These are phyloP conservation scores for Peltaster fructicola DNA, from an alignment of 2,329 filamentous ascomycete species.

Conservation along the genomic window DNA sequence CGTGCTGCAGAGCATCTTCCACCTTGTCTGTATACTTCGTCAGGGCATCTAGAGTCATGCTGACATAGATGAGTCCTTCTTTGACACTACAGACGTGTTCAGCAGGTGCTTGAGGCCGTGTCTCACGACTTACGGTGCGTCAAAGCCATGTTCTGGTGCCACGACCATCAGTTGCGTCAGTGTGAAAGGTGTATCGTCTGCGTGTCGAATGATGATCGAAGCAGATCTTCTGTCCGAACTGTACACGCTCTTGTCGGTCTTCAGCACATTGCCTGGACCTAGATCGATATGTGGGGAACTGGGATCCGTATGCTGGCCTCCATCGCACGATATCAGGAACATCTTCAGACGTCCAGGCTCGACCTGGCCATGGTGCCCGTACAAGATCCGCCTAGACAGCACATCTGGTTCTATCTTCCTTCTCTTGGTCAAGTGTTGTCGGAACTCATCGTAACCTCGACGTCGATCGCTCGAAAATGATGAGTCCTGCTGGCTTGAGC, in stretches of 20 bases:
- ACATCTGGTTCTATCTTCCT: slow-evolving; percentile 23
- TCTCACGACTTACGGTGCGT: slow-evolving; percentile 66
- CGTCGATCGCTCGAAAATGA: slow-evolving; percentile 3
- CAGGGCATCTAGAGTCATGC: slow-evolving; percentile 67
- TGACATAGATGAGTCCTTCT: slow-evolving; percentile 81
- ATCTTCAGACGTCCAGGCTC: slow-evolving; percentile 65
- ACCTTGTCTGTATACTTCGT: too few relatives aligned
- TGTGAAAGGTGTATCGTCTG: slow-evolving; percentile 62
- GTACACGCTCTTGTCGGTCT: slow-evolving; percentile 69
- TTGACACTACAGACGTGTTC: slow-evolving; percentile 47
- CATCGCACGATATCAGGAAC: slow-evolving; percentile 83
- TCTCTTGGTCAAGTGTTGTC: slow-evolving; percentile 15
- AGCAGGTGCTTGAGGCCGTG: slow-evolving; percentile 10
- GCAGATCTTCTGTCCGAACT: slow-evolving; percentile 77
- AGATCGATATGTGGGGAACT: slow-evolving; percentile 32
- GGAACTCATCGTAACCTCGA: slow-evolving; percentile 5
- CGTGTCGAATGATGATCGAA: slow-evolving; percentile 71
- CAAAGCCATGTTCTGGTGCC: slow-evolving; percentile 64
- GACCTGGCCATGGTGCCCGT: slow-evolving; percentile 76
- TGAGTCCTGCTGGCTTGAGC: slow-evolving; percentile 1
- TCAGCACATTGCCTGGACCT: slow-evolving; percentile 64
- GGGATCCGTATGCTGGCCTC: slow-evolving; percentile 45
- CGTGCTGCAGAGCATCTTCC: too few relatives aligned
- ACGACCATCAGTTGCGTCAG: slow-evolving; percentile 78
- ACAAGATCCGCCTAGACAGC: slow-evolving; percentile 38